These are phyloP conservation scores for Diutina rugosa DNA, from an alignment of 1,139 yeast genomes.

Conservation along the genomic window DNA sequence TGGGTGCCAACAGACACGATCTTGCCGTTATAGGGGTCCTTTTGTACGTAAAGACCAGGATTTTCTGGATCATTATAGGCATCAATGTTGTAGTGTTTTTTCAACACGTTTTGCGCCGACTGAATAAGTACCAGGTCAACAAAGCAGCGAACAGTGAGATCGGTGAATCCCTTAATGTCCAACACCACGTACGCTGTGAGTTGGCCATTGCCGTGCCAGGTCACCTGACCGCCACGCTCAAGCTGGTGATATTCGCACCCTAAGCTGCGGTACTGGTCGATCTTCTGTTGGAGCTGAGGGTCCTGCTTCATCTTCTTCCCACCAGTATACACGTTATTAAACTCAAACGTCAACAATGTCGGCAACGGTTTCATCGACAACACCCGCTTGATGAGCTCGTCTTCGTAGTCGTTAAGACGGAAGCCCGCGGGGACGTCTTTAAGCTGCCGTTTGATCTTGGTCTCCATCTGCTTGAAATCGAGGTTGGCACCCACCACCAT, in stretches of 20 bases:
- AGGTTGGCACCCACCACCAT: constrained; percentile 46
- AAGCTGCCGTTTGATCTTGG: constrained; percentile 31
- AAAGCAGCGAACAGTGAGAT: constrained; percentile 60
- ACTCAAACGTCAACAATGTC: constrained; percentile 64
- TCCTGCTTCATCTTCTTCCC: constrained; percentile 64
- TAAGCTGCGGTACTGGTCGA: constrained; percentile 24
- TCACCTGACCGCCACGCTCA: constrained; percentile 91
- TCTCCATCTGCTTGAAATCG: constrained; percentile 43
- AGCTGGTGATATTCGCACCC: constrained; percentile 52
- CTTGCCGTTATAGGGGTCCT: constrained; percentile 33
- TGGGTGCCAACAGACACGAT: constrained; percentile 88
- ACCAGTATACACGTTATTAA: constrained; percentile 76
- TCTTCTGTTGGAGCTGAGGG: constrained; percentile 19
- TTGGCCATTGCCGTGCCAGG: constrained; percentile 97
- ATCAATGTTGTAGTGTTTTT: constrained; percentile 10
- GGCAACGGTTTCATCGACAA: constrained; percentile 47
- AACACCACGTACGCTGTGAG: constrained; percentile 73
- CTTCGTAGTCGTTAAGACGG: constrained; percentile 32
- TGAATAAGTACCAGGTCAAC: constrained; percentile 57
- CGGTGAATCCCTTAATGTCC: constrained; percentile 50
- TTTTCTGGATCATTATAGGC: constrained; percentile 21
- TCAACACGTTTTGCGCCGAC: constrained; percentile 43
- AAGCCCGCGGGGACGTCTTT: constrained; percentile 24
- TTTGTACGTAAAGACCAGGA: constrained; percentile 74
- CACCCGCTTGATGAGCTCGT: constrained; percentile 27